A percentile compares a stretch with the other conserved stretches of the same genome.
These are phyloP conservation scores for Fraxinus platypoda DNA, from an alignment of 305 asterid genomes.

Conservation along the genomic window DNA sequence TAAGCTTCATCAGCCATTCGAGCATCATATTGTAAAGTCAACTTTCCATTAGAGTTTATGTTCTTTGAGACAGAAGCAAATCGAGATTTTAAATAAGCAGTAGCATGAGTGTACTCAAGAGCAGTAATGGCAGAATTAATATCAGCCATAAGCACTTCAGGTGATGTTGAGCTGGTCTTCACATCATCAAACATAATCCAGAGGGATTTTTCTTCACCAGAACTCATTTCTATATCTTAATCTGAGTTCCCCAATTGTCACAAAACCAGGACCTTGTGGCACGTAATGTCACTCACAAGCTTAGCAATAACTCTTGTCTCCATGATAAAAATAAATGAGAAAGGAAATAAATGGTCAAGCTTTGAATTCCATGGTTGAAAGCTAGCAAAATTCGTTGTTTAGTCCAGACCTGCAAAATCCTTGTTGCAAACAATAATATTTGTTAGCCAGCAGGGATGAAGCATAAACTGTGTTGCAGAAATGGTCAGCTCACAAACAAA, in stretches of 20 bases:
- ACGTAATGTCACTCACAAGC: not conserved
- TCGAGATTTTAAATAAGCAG: constrained; percentile 33
- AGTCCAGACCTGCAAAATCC: constrained; percentile 19
- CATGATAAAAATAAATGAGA: not conserved
- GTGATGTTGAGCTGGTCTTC: constrained; percentile 35
- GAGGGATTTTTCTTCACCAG: constrained; percentile 30
- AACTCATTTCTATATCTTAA: constrained; percentile 37
- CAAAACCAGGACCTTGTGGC: not conserved
- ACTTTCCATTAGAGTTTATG: constrained; percentile 13
- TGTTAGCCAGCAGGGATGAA: not conserved
- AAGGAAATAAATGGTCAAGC: not conserved
- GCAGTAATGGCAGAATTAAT: constrained; percentile 54
- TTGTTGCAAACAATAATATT: constrained; percentile 1
- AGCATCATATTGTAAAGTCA: constrained; percentile 31
- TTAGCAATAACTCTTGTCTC: not conserved
- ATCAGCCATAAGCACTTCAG: constrained; percentile 63
- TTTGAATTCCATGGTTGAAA: not conserved
- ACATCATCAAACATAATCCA: constrained; percentile 59
- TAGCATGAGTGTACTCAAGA: constrained; percentile 56
- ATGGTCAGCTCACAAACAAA: not conserved
- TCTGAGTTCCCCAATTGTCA: not conserved
- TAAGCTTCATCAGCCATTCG: constrained; percentile 54
- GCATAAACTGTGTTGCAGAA: not conserved
- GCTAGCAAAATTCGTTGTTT: not conserved
- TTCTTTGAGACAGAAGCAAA: constrained; percentile 19